Conservation (phyloP, 2,329 filamentous ascomycete genomes). For the Mollisia scopiformis region DNA sequence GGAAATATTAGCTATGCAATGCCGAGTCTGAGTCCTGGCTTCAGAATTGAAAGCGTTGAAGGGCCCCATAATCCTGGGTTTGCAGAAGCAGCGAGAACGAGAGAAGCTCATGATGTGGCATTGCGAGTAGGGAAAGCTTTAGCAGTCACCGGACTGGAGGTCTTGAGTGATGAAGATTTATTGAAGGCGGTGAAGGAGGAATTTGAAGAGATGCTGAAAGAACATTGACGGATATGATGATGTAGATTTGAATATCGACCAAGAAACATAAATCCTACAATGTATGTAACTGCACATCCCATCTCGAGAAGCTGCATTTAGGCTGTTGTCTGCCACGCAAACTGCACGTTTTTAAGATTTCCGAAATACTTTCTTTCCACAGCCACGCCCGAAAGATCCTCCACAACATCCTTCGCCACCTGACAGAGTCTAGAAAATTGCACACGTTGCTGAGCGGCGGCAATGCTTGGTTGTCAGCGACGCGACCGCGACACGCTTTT, state of each 20-base stretch:
- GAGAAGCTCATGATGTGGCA: constrained; percentile 25
- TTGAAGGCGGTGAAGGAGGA: constrained; percentile 46
- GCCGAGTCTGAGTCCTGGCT: constrained; percentile 56
- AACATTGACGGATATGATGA: not conserved
- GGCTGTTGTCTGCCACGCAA: not conserved
- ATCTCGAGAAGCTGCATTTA: too few relatives aligned
- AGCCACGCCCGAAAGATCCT: not conserved
- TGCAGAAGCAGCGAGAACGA: constrained; percentile 34
- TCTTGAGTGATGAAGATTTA: constrained; percentile 46
- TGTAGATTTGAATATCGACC: not conserved
- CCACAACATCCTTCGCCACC: not conserved
- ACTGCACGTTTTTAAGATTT: not conserved
- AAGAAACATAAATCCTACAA: not conserved
- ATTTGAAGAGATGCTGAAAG: constrained; percentile 36
- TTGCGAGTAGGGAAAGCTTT: constrained; percentile 30
- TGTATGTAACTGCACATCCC: too few relatives aligned
- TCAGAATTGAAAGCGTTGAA: constrained; percentile 50
- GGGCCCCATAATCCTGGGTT: constrained; percentile 57
- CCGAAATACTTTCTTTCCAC: not conserved
- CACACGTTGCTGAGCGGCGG: not conserved
- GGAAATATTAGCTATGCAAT: constrained; percentile 61
- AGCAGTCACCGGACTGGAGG: constrained; percentile 51
- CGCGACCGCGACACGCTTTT: not conserved
- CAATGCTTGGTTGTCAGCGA: not conserved
- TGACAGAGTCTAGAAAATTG: not conserved